Percentiles rank a stretch among this genome's conserved stretches.
phyloP scores from a whole-genome alignment of 768 basidiomycete species.

The Lanmaoa pseudosensibilis region DNA sequence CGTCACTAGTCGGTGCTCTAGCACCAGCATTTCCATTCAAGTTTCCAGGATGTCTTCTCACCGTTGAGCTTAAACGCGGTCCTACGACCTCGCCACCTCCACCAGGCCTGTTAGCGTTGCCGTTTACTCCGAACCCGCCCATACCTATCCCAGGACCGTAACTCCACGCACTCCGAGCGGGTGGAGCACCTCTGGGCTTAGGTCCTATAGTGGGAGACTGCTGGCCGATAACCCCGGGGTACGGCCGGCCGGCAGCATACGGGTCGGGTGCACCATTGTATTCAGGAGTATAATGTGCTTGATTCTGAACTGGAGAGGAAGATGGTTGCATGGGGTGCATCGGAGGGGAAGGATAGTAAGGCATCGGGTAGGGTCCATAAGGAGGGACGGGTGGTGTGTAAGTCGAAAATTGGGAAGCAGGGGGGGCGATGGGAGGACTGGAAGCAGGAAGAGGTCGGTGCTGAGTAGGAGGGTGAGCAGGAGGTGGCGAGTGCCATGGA shows the following conservation, averaged over 20 bases:
- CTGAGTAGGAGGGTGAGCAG: conserved; percentile 43
- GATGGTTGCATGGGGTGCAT: conserved; percentile 29
- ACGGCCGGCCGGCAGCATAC: conserved; percentile 24
- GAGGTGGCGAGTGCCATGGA: conserved; percentile 36
- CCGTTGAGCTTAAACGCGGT: conserved; percentile 56
- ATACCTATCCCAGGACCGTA: conserved; percentile 63
- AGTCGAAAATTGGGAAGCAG: conserved; percentile 32
- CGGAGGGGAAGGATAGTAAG: conserved; percentile 33
- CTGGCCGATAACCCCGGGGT: conserved; percentile 34
- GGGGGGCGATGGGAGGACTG: conserved; percentile 31
- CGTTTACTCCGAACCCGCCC: conserved; percentile 41
- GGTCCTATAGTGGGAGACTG: conserved; percentile 28
- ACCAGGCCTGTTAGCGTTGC: conserved; percentile 23
- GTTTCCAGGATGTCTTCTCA: conserved; percentile 50
- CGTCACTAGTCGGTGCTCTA: conserved; percentile 67
- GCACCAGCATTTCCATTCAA: conserved; percentile 53
- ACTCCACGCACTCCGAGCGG: conserved; percentile 61
- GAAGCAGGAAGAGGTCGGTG: conserved; percentile 37
- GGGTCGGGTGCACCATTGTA: conserved; percentile 30
- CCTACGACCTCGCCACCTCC: conserved; percentile 53
- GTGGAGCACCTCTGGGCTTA: conserved; percentile 37
- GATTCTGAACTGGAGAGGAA: conserved; percentile 28
- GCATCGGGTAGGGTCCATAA: conserved; percentile 37
- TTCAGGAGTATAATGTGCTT: conserved; percentile 28
- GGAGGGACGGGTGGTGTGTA: conserved; percentile 34